phyloP scores from a whole-genome alignment of 2,329 filamentous ascomycete species.

The Lecanosticta acicola region DNA sequence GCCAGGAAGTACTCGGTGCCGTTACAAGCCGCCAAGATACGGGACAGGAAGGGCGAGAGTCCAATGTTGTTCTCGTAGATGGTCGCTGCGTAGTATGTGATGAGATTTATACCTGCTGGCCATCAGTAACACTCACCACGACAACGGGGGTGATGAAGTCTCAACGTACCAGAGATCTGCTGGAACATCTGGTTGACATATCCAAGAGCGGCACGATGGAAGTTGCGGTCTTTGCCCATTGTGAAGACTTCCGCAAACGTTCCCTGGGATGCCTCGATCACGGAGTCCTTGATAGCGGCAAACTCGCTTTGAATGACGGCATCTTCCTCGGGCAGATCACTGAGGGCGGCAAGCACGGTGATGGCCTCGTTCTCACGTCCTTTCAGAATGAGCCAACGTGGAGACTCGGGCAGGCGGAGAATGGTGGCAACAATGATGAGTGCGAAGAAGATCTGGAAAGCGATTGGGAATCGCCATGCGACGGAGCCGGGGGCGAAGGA shows the following conservation, averaged over 20 bases:
- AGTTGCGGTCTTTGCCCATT: conserved; percentile 39
- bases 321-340: conserved; percentile 34
- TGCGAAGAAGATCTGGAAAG: conserved; percentile 49
- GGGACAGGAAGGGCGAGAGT: conserved; percentile 42
- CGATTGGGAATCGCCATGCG: conserved; percentile 50
- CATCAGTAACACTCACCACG: too few relatives aligned
- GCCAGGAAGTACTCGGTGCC: conserved; percentile 50
- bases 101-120: conserved; percentile 11
- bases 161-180: conserved; percentile 37
- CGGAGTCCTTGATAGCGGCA: conserved; percentile 34
- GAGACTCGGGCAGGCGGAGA: conserved; percentile 42
- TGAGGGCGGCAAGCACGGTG: conserved; percentile 28
- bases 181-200: conserved; percentile 44
- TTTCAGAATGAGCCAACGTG: conserved; percentile 37
- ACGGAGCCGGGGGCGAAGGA: conserved; percentile 34
- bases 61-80: conserved; percentile 50
- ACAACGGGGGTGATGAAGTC: too few relatives aligned
- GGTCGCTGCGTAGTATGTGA: conserved; percentile 40
- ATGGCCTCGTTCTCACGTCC: conserved; percentile 32
- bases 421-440: conserved; percentile 42
- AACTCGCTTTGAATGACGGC: conserved; percentile 23
- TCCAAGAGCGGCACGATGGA: conserved; percentile 40
- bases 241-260: conserved; percentile 28
- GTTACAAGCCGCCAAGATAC: conserved; percentile 50
- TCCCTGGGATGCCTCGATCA: conserved; percentile 24